Evolutionary conservation across 805 yeast species (phyloP).

Genomic region (Candida montana): DNA sequence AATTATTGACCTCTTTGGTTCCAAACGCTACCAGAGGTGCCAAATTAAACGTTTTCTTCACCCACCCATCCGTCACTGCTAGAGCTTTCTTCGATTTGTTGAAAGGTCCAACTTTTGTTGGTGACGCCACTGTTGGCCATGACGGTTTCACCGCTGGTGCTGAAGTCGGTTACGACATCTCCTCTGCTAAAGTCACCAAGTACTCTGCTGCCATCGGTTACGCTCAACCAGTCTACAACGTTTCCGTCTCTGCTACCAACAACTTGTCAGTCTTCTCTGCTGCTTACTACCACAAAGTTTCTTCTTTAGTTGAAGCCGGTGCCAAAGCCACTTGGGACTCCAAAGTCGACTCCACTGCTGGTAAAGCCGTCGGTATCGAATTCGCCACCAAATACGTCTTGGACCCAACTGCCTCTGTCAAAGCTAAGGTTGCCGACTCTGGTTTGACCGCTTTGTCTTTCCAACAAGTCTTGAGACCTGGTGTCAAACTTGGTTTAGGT

Average conservation of each 20-base stretch:
- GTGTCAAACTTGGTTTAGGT: conserved; percentile 96
- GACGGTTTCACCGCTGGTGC: conserved; percentile 97
- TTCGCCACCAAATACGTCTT: conserved; percentile 92
- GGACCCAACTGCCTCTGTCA: conserved; percentile 83
- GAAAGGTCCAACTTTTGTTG: conserved; percentile 93
- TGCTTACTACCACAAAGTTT: conserved; percentile 94
- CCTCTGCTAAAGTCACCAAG: conserved; percentile 86
- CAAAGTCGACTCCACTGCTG: conserved; percentile 56
- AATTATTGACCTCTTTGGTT: conserved; percentile 78
- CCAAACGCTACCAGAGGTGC: conserved; percentile 86
- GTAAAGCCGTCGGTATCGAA: conserved; percentile 84
- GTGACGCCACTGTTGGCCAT: conserved; percentile 92
- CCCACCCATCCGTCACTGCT: conserved; percentile 89
- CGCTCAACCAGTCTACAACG: conserved; percentile 78
- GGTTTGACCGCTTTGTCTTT: conserved; percentile 92
- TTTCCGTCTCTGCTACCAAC: conserved; percentile 75
- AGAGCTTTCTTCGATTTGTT: conserved; percentile 91
- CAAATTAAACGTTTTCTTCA: conserved; percentile 83
- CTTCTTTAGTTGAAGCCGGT: conserved; percentile 91
- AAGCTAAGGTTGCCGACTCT: conserved; percentile 95
- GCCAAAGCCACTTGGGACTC: conserved; percentile 97
- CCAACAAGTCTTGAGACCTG: conserved; percentile 92
- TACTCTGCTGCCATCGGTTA: conserved; percentile 93
- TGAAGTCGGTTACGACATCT: conserved; percentile 93
- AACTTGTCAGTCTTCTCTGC: conserved; percentile 88